Evolutionary conservation across 1,139 yeast species (phyloP), one percentile per base, ranked within the genome.

Genomic region (Pichia sp.): DNA sequence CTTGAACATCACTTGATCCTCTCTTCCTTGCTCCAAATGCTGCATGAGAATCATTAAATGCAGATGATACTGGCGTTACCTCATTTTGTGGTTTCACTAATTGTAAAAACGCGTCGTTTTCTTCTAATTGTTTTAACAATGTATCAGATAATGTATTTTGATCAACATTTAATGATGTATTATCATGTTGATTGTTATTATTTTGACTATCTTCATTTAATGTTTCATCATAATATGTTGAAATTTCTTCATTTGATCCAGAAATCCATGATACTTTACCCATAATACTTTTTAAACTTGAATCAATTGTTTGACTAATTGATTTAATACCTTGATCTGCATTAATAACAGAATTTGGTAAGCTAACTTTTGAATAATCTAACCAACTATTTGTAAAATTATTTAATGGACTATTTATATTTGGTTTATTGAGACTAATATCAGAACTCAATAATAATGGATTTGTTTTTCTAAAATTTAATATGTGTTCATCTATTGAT

Each of bases 321-420:
- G 61, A 56, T 44, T 64, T 54, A 4, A 66, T 41, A 1, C 69
- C 67, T 51, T 65, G 66, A 47, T 64, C 63, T 0, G 74, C 66
- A 42, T 59, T 60, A 40, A 60, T 59, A 3, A 61, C 52, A 0
- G 63, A 56, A 31, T 60, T 64, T 4, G 64, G 53, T 28, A 61
- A 46, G 7, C 56, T 46, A 25, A 62, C 46, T 30, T 55, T 53
- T 1, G 50, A 47, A 40, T 46, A 51, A 40, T 46, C 49, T 3
- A 52, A 47, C 53, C 52, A 51, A 11, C n/a, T 28, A n/a, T 11
- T 9, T 11, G 31, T n/a, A 3, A 28, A 28, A 28, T 31, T 40
- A 26, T 30, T 40, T 11, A 31, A 18, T 27, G 34, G 34, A 26
- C 31, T 40, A 7, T 4, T 11, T 39, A 27, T 26, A 27, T 28